Percentiles rank a stretch among this genome's conserved stretches.
phyloP scores from a whole-genome alignment of 1,284 basidiomycete genomes.

The Pseudozyma flocculosa region DNA sequence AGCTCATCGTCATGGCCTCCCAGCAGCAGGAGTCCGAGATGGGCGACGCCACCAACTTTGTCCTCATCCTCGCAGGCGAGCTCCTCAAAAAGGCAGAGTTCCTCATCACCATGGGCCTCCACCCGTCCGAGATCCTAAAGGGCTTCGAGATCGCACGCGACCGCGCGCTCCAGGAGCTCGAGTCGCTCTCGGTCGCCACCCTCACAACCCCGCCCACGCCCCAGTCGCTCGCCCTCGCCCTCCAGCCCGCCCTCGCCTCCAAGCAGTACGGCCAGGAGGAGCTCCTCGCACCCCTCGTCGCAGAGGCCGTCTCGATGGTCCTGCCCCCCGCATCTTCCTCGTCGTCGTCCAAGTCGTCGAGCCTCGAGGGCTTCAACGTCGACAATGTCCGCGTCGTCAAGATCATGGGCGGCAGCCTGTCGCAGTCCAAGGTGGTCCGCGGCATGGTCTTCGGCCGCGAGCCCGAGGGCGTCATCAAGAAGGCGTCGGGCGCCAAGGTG shows the following conservation, averaged over 20 bases:
- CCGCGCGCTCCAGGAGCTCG: slow-evolving; percentile 83
- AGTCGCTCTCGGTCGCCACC: slow-evolving; percentile 61
- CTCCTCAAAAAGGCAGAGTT: slow-evolving; percentile 90
- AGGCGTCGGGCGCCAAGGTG: slow-evolving; percentile 62
- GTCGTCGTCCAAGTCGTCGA: slow-evolving; percentile 59
- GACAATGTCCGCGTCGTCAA: slow-evolving; percentile 98
- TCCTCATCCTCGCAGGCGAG: slow-evolving; percentile 93
- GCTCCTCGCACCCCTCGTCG: slow-evolving; percentile 76
- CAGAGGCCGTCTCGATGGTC: slow-evolving; percentile 73
- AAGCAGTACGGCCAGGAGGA: slow-evolving; percentile 97
- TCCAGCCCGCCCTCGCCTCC: slow-evolving; percentile 88
- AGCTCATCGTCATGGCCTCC: slow-evolving; percentile 93
- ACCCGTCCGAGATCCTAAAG: slow-evolving; percentile 83
- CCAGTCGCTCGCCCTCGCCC: slow-evolving; percentile 73
- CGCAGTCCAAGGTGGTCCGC: slow-evolving; percentile 81
- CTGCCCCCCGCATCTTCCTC: slow-evolving; percentile 27
- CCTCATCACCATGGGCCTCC: slow-evolving; percentile 91
- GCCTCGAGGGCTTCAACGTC: slow-evolving; percentile 62
- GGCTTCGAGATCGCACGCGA: slow-evolving; percentile 92
- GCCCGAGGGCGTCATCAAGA: slow-evolving; percentile 81
- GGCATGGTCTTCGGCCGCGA: slow-evolving; percentile 98
- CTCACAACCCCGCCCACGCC: slow-evolving; percentile 78
- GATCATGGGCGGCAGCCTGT: slow-evolving; percentile 89
- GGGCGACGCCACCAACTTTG: slow-evolving; percentile 95
- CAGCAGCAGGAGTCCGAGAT: slow-evolving; percentile 96